phyloP scores from a whole-genome alignment of 768 basidiomycete genomes.

The Lentinus brumalis region DNA sequence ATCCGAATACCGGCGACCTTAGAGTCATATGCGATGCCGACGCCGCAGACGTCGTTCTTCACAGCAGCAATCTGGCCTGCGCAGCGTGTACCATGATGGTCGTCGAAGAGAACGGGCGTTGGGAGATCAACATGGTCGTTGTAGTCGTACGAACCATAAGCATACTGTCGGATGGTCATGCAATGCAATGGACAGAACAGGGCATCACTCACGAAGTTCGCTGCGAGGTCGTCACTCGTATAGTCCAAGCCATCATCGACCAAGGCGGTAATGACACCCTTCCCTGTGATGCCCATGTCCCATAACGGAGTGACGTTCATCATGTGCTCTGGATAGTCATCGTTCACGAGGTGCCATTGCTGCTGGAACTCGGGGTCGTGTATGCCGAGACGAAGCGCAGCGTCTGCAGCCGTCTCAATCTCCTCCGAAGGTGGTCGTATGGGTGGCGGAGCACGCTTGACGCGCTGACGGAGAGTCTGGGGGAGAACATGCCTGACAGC shows the following conservation, averaged over 20 bases:
- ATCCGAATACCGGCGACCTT: slow-evolving; percentile 95
- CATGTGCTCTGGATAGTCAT: slow-evolving; percentile 74
- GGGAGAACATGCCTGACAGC: slow-evolving; percentile 62
- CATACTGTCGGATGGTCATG: slow-evolving; percentile 53
- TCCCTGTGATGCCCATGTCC: slow-evolving; percentile 88
- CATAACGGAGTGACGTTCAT: slow-evolving; percentile 95
- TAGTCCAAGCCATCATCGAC: slow-evolving; percentile 97
- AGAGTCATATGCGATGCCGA: slow-evolving; percentile 91
- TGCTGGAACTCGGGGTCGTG: slow-evolving; percentile 77
- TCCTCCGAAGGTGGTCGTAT: slow-evolving; percentile 35
- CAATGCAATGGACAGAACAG: not conserved
- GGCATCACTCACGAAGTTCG: slow-evolving; percentile 79
- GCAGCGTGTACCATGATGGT: slow-evolving; percentile 97
- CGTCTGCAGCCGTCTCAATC: slow-evolving; percentile 42
- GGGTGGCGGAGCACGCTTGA: slow-evolving; percentile 75
- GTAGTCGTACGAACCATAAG: slow-evolving; percentile 90
- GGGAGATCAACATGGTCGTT: slow-evolving; percentile 91
- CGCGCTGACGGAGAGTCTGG: slow-evolving; percentile 67
- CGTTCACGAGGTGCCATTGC: slow-evolving; percentile 97
- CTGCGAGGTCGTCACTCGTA: slow-evolving; percentile 79
- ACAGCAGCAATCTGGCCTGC: slow-evolving; percentile 95
- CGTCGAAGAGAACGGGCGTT: slow-evolving; percentile 83
- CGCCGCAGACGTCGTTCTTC: slow-evolving; percentile 90
- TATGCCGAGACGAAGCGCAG: slow-evolving; percentile 67
- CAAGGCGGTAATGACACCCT: slow-evolving; percentile 83